Percentiles rank a stretch among this genome's conserved stretches.
phyloP scores from a whole-genome alignment of 768 basidiomycete genomes.

The Lactarius sanguifluus region DNA sequence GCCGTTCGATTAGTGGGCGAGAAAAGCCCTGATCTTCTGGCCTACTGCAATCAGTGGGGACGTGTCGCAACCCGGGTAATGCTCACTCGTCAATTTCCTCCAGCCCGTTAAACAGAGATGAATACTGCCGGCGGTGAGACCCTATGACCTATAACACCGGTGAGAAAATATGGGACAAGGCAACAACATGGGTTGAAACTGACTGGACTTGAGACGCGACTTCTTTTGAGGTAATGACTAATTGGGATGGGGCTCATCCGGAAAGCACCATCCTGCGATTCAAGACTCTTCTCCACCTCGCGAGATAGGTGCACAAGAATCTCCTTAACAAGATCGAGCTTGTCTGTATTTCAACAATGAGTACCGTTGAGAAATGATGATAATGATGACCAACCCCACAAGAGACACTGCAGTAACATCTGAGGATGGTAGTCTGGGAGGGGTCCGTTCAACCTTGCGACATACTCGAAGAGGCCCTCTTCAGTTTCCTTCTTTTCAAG shows the following conservation, averaged over 20 bases:
- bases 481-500: slow-evolving; percentile 31
- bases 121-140: slow-evolving; percentile 43
- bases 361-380: neutral
- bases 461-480: slow-evolving; percentile 74
- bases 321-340: slow-evolving; percentile 80
- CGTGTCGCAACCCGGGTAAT: neutral
- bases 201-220: slow-evolving; percentile 32
- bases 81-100: slow-evolving; percentile 49
- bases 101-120: slow-evolving; percentile 52
- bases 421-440: slow-evolving; percentile 92
- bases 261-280: slow-evolving; percentile 25
- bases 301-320: slow-evolving; percentile 69
- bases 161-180: slow-evolving; percentile 6
- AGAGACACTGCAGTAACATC: slow-evolving; percentile 84
- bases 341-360: slow-evolving; percentile 49
- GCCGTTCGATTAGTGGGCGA: slow-evolving; percentile 53
- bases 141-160: slow-evolving; percentile 18
- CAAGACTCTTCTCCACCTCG: slow-evolving; percentile 39
- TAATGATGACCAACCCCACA: slow-evolving; percentile 69
- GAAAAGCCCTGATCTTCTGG: slow-evolving; percentile 59
- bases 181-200: neutral
- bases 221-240: slow-evolving; percentile 54
- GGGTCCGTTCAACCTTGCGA: slow-evolving; percentile 82
- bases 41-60: slow-evolving; percentile 31
- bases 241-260: slow-evolving; percentile 55